Conservation (phyloP, 106 monocot genomes). For the Posidonia australis region DNA sequence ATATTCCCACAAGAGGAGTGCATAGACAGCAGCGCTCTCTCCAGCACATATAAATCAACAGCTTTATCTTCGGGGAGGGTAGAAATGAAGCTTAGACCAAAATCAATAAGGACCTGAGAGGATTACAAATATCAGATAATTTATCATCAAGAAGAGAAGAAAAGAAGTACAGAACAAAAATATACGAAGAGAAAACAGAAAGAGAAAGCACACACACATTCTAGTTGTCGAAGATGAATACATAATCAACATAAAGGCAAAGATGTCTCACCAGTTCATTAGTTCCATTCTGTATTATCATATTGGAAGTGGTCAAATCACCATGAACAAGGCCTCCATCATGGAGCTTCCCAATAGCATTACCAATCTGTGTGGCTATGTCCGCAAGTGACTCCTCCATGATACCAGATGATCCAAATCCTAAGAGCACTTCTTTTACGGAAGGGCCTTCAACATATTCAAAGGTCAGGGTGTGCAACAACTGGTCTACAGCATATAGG, state of each 20-base stretch:
- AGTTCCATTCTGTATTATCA: constrained; percentile 53
- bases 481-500: constrained; percentile 65
- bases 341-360: constrained; percentile 73
- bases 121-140: constrained; percentile 1
- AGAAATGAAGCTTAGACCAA: constrained; percentile 80
- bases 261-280: constrained; percentile 51
- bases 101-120: constrained; percentile 81
- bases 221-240: neutral
- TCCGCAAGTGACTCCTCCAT: constrained; percentile 40
- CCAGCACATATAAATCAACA: constrained; percentile 87
- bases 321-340: constrained; percentile 94
- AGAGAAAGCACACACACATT: neutral
- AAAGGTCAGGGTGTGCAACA: constrained; percentile 61
- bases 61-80: constrained; percentile 93
- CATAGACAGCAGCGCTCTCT: constrained; percentile 85
- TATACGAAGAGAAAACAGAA: neutral
- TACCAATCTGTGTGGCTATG: constrained; percentile 66
- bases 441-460: constrained; percentile 73
- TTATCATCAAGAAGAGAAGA: too few species aligned
- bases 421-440: constrained; percentile 76
- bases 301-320: constrained; percentile 92
- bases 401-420: constrained; percentile 56
- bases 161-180: neutral
- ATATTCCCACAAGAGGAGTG: constrained; percentile 85
- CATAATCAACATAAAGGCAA: neutral